Conservation (phyloP, 352 stramenopile genomes). For the Bremia lactucae region DNA sequence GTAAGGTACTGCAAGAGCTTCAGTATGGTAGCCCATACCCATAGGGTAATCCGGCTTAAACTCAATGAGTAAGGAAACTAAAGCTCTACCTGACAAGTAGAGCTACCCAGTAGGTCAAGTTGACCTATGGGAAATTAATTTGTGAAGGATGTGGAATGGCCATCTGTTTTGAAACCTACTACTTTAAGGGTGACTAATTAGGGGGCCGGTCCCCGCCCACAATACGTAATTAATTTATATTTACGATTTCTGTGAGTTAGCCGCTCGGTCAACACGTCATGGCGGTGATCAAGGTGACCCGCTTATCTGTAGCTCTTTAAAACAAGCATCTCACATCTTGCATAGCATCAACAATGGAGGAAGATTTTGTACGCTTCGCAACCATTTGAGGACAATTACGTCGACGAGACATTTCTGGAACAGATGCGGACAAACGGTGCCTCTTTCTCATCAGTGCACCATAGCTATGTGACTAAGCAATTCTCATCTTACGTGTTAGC, state of each 20-base stretch:
- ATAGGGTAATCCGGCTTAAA: conserved; percentile 54
- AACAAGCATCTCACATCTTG: not conserved
- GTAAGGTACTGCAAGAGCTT: not conserved
- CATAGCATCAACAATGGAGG: conserved; percentile 38
- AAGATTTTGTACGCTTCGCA: conserved; percentile 86
- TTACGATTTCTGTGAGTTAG: not conserved
- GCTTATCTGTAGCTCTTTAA: not conserved
- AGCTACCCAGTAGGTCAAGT: conserved; percentile 36
- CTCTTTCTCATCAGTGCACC: too few relatives aligned
- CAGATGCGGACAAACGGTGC: conserved; percentile 86
- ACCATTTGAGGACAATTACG: conserved; percentile 86
- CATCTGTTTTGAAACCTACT: conserved; percentile 23
- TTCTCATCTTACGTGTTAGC: too few relatives aligned
- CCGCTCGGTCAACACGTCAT: not conserved
- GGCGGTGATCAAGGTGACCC: conserved; percentile 11
- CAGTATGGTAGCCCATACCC: not conserved
- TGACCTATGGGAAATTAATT: conserved; percentile 47
- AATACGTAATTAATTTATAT: not conserved
- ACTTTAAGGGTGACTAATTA: conserved; percentile 36
- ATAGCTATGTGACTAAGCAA: too few relatives aligned
- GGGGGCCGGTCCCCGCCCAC: conserved; percentile 41
- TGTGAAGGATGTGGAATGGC: conserved; percentile 78
- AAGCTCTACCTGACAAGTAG: conserved; percentile 82
- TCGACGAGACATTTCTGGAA: conserved; percentile 83
- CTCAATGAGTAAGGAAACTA: conserved; percentile 91